Conservation (phyloP, 2,329 filamentous ascomycete species). For the Trichoderma atrobrunneum region DNA sequence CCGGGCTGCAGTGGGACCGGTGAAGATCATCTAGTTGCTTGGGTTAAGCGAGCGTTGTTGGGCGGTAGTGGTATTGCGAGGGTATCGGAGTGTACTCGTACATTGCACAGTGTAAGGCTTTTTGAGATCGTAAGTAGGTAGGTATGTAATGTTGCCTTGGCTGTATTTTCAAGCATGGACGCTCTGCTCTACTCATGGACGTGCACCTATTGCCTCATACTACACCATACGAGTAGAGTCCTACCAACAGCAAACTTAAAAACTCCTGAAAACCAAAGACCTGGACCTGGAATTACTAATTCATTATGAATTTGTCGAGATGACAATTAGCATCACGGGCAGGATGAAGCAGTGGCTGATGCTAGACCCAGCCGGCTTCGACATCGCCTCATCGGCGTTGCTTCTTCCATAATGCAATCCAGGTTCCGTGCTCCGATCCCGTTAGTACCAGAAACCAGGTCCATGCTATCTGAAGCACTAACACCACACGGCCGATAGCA, state of each 20-base stretch:
- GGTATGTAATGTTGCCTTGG: neutral
- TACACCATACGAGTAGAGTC: neutral
- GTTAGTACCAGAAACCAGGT: neutral
- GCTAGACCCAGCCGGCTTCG: neutral
- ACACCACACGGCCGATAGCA: neutral
- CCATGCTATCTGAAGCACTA: neutral
- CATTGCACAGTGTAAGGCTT: neutral
- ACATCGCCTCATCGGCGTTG: neutral
- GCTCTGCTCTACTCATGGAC: neutral
- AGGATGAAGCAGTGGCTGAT: neutral
- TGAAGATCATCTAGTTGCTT: conserved; percentile 7
- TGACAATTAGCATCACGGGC: neutral
- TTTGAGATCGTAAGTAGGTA: neutral
- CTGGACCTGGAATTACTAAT: neutral
- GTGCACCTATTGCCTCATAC: neutral
- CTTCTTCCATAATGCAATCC: neutral
- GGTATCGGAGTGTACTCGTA: neutral
- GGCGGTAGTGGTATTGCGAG: neutral
- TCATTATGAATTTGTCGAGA: neutral
- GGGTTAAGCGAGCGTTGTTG: conserved; percentile 7
- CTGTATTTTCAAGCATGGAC: neutral
- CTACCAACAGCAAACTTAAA: neutral
- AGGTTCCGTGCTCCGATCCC: neutral
- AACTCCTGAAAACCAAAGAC: neutral
- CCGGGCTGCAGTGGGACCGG: conserved; percentile 7